These are phyloP conservation scores for Lomentospora prolificans DNA, from an alignment of 2,329 filamentous ascomycete species.

Conservation along the genomic window DNA sequence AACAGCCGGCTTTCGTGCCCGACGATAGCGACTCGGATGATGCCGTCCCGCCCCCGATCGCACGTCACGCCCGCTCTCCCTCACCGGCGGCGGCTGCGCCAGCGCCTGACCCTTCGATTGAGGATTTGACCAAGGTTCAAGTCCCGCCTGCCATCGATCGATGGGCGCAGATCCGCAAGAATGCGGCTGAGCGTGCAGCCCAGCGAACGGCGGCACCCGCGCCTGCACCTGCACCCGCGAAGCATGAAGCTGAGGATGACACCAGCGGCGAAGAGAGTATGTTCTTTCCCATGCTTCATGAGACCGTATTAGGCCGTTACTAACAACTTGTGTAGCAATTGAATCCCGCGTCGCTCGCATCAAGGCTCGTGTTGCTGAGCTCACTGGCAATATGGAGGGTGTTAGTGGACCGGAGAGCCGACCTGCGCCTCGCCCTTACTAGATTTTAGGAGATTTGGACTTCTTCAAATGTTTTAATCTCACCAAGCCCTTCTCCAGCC, in stretches of 20 bases:
- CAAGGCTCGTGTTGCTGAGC: slow-evolving; percentile 89
- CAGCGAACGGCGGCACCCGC: slow-evolving; percentile 42
- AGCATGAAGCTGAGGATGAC: slow-evolving; percentile 61
- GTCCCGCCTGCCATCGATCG: slow-evolving; percentile 52
- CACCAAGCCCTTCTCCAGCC: too few species aligned
- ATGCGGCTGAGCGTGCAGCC: slow-evolving; percentile 73
- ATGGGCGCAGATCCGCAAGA: slow-evolving; percentile 94
- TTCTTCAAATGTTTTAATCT: too few species aligned
- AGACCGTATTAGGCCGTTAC: background rate
- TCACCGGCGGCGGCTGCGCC: slow-evolving; percentile 17
- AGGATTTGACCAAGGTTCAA: slow-evolving; percentile 19
- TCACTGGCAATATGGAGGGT: slow-evolving; percentile 76
- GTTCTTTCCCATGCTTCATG: slow-evolving; percentile 25
- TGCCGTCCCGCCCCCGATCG: slow-evolving; percentile 41
- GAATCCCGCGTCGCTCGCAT: slow-evolving; percentile 95
- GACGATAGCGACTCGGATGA: slow-evolving; percentile 41
- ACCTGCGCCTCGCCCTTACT: slow-evolving; percentile 17
- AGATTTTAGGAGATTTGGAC: background rate
- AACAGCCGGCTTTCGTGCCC: slow-evolving; percentile 77
- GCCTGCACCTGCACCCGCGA: background rate
- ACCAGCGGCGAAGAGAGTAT: slow-evolving; percentile 93
- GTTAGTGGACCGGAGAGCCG: slow-evolving; percentile 26
- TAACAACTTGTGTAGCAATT: slow-evolving; percentile 54
- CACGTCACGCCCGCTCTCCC: slow-evolving; percentile 26
- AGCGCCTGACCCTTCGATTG: slow-evolving; percentile 18